Base-by-base conservation (phyloP, 768 basidiomycete genomes). In the Butyriboletus loyo region DNA sequence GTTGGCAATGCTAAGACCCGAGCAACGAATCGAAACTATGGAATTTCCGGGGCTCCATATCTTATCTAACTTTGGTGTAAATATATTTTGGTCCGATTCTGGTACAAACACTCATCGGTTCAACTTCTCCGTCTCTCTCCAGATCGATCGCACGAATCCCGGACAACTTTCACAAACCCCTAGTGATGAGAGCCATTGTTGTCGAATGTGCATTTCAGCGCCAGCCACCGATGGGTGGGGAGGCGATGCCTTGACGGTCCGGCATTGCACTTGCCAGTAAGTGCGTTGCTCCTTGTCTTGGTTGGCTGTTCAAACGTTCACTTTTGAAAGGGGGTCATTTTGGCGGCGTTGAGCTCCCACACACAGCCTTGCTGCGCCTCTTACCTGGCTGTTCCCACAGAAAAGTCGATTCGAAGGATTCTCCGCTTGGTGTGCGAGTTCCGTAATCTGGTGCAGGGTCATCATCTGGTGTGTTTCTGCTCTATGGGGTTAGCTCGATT, bases 291-390 rank as follows among this genome's bases (percentile, higher is more conserved):
- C 24, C 38, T 28, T 11, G 31, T 27, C 38, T 11, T 24, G 19
- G n/a, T 50, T 57, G 25, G 28, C 36, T 19, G n/a, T n/a, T n/a
- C n/a, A n/a, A n/a, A n/a, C n/a, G 27, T 40, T 15, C 25, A 39
- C 21, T 25, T 21, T 34, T 28, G 10, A 1, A 45, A 17, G 7
- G 25, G 31, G 15, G 21, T 7, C 3, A 15, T 30, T 13, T 11
- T 42, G 5, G 25, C 14, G 15, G 9, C 3, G 24, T 9, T 35
- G n/a, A 13, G 31, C 28, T 27, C 6, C 9, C 3, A 17, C n/a
- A 47, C 49, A 61, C 46, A 43, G 59, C 59, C 50, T 50, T 57
- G 41, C 59, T 38, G 46, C 46, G 44, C 47, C 42, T 35, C 30
- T 17, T 24, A 30, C n/a, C n/a, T n/a, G n/a, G n/a, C n/a, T 4